Conservation (phyloP, 2,329 filamentous ascomycete species). For the Thermothelomyces thermophilus region DNA sequence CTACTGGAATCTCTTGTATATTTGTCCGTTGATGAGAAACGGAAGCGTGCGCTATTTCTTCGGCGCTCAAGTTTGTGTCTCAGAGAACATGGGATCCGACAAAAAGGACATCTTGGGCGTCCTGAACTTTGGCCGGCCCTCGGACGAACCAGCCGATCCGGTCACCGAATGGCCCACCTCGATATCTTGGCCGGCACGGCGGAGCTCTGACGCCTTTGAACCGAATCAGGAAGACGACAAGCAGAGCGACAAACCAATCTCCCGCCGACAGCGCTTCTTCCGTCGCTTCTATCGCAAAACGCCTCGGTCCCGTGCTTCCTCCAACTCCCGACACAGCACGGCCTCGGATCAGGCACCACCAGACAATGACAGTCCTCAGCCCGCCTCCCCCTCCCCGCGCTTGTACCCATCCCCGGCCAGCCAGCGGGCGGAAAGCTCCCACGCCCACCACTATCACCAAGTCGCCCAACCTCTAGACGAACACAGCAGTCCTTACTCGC, state of each 20-base stretch:
- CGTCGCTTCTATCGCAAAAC: constrained; percentile 14
- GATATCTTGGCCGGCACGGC: not conserved
- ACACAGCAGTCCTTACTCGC: constrained; percentile 26
- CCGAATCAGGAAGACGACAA: not conserved
- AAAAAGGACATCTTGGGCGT: constrained; percentile 44
- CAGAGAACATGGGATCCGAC: constrained; percentile 43
- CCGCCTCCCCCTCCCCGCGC: not conserved
- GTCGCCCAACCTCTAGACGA: constrained; percentile 12
- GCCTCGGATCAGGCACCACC: not conserved
- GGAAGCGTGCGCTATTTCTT: constrained; percentile 48
- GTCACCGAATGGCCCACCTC: not conserved
- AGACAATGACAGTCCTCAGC: not conserved
- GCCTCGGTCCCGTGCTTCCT: not conserved
- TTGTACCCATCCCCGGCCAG: constrained; percentile 4
- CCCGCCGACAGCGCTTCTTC: constrained; percentile 17
- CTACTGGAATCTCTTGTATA: constrained; percentile 51
- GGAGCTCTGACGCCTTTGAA: not conserved
- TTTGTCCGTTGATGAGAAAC: constrained; percentile 44
- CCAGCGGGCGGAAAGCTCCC: constrained; percentile 9
- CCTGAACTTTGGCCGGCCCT: constrained; percentile 35
- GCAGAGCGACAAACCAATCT: not conserved
- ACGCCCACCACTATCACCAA: constrained; percentile 1
- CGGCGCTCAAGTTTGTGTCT: constrained; percentile 52
- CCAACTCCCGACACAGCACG: constrained; percentile 2
- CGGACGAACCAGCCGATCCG: constrained; percentile 26